Evolutionary conservation across 495 filamentous ascomycete genomes (phyloP), one percentile per base, ranked within the genome.

Genomic region (Penicillium ucsense): DNA sequence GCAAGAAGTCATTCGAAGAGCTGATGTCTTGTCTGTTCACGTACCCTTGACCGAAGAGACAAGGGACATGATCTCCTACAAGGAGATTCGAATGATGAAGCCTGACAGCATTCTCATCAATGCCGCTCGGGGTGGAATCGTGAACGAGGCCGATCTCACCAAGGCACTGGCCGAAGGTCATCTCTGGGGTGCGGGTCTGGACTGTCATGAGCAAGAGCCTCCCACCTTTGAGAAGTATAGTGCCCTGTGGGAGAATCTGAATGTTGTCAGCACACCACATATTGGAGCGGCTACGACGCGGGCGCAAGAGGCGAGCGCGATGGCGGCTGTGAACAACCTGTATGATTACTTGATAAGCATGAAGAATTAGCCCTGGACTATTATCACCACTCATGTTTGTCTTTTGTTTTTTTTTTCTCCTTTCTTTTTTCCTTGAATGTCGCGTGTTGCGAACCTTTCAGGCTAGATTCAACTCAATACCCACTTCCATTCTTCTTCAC

Each of bases 61-160:
- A 2, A 40, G 65, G 31, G 61, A 73, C 40, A 53, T 79, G 44
- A 67, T 84, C 37, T 67, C 66, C 0, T 63, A 62, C 5, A 42
- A 60, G 0, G 74, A 82, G 54, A 57, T 84, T 20, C 42, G 44
- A 4, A 38, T 53, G 34, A 78, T 84, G 75, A 68, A 65, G 38
- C 53, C 61, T 0, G 62, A 75, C 43, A 67, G 71, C 0, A 61
- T 82, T 8, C 31, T 84, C 5, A 64, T 81, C 50, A 82, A 84
- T 52, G 70, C 79, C 10, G 72, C 75, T 12, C 67, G 80, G 3
- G 78, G 79, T 4, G 79, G 79, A 0, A 75, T 81, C 43, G 71
- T 82, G 8, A 69, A 80, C 38, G 79, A 82, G 52, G 49, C 41
- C 2, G 77, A 72, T 27, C 52, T 82, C 0, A 60, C 72, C 2